Evolutionary conservation across 495 filamentous ascomycete species (phyloP), one percentile per base, ranked within the genome.

Genomic region (Penicillium psychrofluorescens): DNA sequence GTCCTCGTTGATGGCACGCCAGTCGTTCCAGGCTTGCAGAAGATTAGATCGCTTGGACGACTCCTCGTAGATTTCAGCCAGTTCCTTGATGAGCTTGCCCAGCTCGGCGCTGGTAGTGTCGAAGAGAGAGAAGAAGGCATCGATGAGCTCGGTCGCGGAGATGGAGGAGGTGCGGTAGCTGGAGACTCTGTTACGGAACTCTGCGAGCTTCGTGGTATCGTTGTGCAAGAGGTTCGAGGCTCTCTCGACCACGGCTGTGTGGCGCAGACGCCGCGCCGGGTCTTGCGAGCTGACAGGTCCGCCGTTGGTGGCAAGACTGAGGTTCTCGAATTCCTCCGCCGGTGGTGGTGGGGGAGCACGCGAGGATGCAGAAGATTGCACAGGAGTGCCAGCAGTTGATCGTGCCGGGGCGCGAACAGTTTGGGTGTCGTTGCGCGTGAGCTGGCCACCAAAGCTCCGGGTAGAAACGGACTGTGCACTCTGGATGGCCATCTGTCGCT

Each of bases 1-100:
- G 64, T 98, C 91, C 64, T 96, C 92, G 52, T 95, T 91, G 55
- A 91, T 88, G 8, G 88, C 90, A 11, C 85, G 87, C 87, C 92
- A 94, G 64, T 95, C 86, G 48, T 85, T 86, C 91, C 90, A 97
- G 5, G 90, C 82, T 50, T 79, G 84, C 2, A 86, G 77, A 1
- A 99, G 74, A 3, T 66, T 72, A 8, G 79, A 80, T 10, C 75
- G 78, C 56, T 95, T 96, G 9, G 53, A 55, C 35, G 82, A 75
- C 38, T 90, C 84, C 50, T 97, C 90, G 54, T 89, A 99, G 14
- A 97, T 84, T 4, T 97, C 94, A 13, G 89, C 87, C 5, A 95
- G 81, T 53, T 97, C 94, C 37, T 90, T 87, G 51, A 97, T 78
- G 0, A 97, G 75, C 34, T 90, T 96, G 8, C 90, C 90, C 0